phyloP scores from a whole-genome alignment of 768 basidiomycete species.

The Cyclocybe aegerita region DNA sequence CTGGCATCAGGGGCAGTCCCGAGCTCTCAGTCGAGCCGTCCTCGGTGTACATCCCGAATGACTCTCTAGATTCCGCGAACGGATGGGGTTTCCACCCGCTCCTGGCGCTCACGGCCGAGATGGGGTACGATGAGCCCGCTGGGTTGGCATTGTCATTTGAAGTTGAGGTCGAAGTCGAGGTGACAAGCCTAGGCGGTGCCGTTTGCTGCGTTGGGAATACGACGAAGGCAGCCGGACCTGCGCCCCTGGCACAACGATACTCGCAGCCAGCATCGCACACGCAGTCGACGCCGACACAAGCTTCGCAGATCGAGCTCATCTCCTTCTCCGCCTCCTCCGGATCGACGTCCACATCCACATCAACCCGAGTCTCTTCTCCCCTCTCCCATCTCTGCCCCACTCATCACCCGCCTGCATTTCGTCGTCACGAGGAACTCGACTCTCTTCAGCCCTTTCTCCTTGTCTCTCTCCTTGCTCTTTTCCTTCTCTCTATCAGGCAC shows the following conservation, averaged over 20 bases:
- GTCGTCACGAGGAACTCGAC: neutral
- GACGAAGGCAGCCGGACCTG: neutral
- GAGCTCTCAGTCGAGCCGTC: neutral
- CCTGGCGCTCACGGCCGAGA: neutral
- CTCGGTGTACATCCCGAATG: neutral
- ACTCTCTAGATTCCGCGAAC: conserved; percentile 10
- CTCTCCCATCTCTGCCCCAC: neutral
- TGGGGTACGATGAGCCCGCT: neutral
- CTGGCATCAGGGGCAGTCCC: no score
- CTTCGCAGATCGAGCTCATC: conserved; percentile 9
- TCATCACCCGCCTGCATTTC: neutral
- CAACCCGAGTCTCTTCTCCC: neutral
- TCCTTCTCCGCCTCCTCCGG: conserved; percentile 1
- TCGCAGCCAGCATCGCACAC: conserved; percentile 14
- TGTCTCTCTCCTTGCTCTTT: neutral
- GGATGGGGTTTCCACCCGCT: conserved; percentile 14
- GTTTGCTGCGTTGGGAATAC: no score
- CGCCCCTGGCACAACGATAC: conserved; percentile 5
- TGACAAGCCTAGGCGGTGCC: no score
- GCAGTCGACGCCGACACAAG: conserved; percentile 18
- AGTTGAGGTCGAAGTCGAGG: no score
- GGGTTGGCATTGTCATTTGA: neutral
- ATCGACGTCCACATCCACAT: neutral
- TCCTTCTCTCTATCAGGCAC: neutral
- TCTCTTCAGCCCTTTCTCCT: neutral